These are phyloP conservation scores for Biscogniauxia sp. DNA, from an alignment of 2,329 filamentous ascomycete genomes.

Conservation along the genomic window DNA sequence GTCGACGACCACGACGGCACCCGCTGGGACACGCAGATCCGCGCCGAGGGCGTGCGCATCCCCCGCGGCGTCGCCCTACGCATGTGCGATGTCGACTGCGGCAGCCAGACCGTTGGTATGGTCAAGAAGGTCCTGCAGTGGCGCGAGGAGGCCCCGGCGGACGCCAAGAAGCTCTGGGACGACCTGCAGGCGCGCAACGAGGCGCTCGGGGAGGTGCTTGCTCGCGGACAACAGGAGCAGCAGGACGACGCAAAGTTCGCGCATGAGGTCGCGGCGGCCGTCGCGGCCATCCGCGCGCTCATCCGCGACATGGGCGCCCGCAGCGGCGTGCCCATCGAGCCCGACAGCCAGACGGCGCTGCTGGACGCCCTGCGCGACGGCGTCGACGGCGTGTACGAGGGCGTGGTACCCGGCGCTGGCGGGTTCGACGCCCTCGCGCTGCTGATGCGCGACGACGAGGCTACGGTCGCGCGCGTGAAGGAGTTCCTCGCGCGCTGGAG, in stretches of 20 bases:
- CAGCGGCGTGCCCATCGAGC: conserved; percentile 85
- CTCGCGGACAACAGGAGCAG: conserved; percentile 28
- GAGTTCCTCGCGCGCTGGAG: conserved; percentile 66
- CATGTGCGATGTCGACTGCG: conserved; percentile 96
- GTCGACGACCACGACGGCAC: conserved; percentile 56
- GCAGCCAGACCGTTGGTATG: conserved; percentile 91
- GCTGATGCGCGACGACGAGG: conserved; percentile 70
- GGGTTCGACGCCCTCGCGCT: conserved; percentile 89
- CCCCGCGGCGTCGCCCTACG: conserved; percentile 73
- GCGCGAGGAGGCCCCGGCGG: conserved; percentile 62
- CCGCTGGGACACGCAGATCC: conserved; percentile 79
- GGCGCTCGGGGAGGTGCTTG: conserved; percentile 63
- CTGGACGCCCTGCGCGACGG: conserved; percentile 68
- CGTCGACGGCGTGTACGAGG: conserved; percentile 80
- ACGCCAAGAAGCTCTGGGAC: conserved; percentile 71
- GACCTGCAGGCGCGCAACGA: conserved; percentile 74
- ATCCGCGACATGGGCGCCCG: conserved; percentile 74
- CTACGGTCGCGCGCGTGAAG: conserved; percentile 59
- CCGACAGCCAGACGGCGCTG: conserved; percentile 76
- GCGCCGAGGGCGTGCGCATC: conserved; percentile 66
- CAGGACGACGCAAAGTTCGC: neutral
- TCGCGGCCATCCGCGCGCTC: conserved; percentile 53
- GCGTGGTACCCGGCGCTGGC: conserved; percentile 90
- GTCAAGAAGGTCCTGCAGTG: conserved; percentile 87
- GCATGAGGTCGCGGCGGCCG: conserved; percentile 39